A percentile compares a stretch with the other conserved stretches of the same genome.
phyloP scores from a whole-genome alignment of 768 basidiomycete species.

The Termitomyces sp. region DNA sequence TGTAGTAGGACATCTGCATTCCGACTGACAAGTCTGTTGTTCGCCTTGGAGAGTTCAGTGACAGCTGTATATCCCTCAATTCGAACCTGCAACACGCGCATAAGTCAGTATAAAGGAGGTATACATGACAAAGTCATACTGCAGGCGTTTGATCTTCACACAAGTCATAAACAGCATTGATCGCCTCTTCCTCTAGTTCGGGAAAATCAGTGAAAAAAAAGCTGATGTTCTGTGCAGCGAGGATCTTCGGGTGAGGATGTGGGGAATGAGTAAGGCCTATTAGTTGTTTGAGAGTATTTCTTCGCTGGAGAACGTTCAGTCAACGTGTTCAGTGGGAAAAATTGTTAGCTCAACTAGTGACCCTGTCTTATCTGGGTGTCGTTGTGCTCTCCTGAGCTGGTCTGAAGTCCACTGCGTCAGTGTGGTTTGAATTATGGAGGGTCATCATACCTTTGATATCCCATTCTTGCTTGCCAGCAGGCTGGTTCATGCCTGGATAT shows the following conservation, averaged over 20 bases:
- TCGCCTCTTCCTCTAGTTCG: conserved; percentile 68
- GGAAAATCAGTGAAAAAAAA: conserved; percentile 61
- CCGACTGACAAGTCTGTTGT: conserved; percentile 56
- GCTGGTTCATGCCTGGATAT: conserved; percentile 19
- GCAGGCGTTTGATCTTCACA: conserved; percentile 61
- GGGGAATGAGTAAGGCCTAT: conserved; percentile 48
- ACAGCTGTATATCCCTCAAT: conserved; percentile 63
- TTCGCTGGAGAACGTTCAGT: conserved; percentile 32
- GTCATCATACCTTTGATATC: conserved; percentile 25
- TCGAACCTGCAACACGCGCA: conserved; percentile 43
- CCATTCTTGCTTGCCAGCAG: conserved; percentile 28
- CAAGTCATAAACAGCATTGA: conserved; percentile 74
- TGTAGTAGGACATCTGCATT: conserved; percentile 77
- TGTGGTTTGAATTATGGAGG: not conserved
- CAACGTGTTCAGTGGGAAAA: not conserved
- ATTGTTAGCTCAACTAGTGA: conserved; percentile 26
- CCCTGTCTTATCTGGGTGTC: conserved; percentile 30
- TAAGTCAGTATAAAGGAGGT: not conserved
- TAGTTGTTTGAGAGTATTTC: conserved; percentile 44
- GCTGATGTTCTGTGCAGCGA: conserved; percentile 53
- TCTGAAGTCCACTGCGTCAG: conserved; percentile 15
- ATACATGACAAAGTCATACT: conserved; percentile 29
- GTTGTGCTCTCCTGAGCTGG: conserved; percentile 39
- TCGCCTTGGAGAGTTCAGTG: conserved; percentile 36
- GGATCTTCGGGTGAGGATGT: conserved; percentile 41